Evolutionary conservation across 257 asterid species (phyloP).

Genomic region (Verbascum thapsus): DNA sequence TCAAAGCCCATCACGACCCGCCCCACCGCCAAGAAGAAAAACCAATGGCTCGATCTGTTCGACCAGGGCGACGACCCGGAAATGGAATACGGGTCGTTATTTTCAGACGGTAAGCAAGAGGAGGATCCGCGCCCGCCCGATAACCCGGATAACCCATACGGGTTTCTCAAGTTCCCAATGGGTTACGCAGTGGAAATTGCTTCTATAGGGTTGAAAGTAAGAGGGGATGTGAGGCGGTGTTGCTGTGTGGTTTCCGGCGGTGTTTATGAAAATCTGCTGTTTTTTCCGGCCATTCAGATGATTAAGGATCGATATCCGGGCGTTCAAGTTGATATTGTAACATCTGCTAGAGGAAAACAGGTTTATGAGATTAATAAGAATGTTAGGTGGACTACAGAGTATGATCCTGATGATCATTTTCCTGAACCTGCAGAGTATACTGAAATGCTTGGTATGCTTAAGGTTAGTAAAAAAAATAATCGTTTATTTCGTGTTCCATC

Average conservation of each 20-base stretch:
- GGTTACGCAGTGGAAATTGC: slow-evolving; percentile 79
- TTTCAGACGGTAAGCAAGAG: slow-evolving; percentile 75
- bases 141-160: slow-evolving; percentile 71
- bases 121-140: slow-evolving; percentile 87
- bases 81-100: slow-evolving; percentile 65
- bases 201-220: slow-evolving; percentile 63
- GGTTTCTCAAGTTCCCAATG: slow-evolving; percentile 77
- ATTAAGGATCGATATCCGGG: slow-evolving; percentile 88
- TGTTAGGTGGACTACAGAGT: slow-evolving; percentile 75
- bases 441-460: slow-evolving; percentile 71
- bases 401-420: slow-evolving; percentile 62
- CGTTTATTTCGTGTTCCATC: background rate
- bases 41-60: slow-evolving; percentile 83
- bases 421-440: slow-evolving; percentile 78
- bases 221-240: slow-evolving; percentile 88
- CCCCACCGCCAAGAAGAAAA: slow-evolving; percentile 57
- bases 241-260: slow-evolving; percentile 84
- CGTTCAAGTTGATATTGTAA: slow-evolving; percentile 63
- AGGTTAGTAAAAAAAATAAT: slow-evolving; percentile 44
- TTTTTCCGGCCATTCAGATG: slow-evolving; percentile 82
- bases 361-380: slow-evolving; percentile 75
- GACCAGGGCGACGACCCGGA: slow-evolving; percentile 81
- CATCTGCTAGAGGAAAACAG: slow-evolving; percentile 79
- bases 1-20: slow-evolving; percentile 33
- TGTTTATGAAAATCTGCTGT: slow-evolving; percentile 75